These are phyloP conservation scores for Pleurotus salmoneostramineus DNA, from an alignment of 768 basidiomycete species.

Conservation along the genomic window DNA sequence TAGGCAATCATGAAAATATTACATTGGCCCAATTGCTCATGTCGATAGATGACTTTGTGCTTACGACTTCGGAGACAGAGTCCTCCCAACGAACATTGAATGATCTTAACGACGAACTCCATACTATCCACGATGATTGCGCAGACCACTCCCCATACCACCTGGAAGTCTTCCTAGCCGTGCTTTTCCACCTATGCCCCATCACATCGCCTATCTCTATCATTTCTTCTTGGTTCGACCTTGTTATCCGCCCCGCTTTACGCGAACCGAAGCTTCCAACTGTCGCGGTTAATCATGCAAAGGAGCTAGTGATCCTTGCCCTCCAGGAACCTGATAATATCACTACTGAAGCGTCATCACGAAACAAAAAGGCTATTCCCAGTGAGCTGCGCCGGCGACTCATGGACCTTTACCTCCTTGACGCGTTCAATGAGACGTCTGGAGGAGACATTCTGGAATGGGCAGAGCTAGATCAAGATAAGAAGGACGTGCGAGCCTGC, in stretches of 20 bases:
- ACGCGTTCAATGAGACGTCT: slow-evolving; percentile 73
- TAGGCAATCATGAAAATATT: slow-evolving; percentile 51
- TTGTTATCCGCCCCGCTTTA: slow-evolving; percentile 71
- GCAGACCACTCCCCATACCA: slow-evolving; percentile 65
- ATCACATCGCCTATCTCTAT: slow-evolving; percentile 62
- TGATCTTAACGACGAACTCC: slow-evolving; percentile 66
- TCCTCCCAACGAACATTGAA: slow-evolving; percentile 24
- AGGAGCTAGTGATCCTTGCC: slow-evolving; percentile 65
- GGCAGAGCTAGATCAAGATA: slow-evolving; percentile 59
- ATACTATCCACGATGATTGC: slow-evolving; percentile 54
- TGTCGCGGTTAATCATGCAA: slow-evolving; percentile 57
- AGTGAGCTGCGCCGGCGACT: slow-evolving; percentile 62
- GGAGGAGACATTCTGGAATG: slow-evolving; percentile 73
- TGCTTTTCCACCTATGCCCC: slow-evolving; percentile 59
- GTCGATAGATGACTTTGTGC: slow-evolving; percentile 53
- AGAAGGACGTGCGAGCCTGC: slow-evolving; percentile 52
- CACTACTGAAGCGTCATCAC: slow-evolving; percentile 40
- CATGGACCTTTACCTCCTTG: slow-evolving; percentile 73
- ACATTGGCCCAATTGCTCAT: slow-evolving; percentile 46
- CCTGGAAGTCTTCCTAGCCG: slow-evolving; percentile 61
- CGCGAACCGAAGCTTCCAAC: slow-evolving; percentile 68
- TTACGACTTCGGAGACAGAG: slow-evolving; percentile 41
- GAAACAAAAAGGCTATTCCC: slow-evolving; percentile 21
- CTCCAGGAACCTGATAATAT: slow-evolving; percentile 40
- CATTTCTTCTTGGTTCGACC: slow-evolving; percentile 80